Evolutionary conservation across 2,329 filamentous ascomycete species (phyloP), one percentile per base, ranked within the genome.

Genomic region (Calonectria fujianensis): DNA sequence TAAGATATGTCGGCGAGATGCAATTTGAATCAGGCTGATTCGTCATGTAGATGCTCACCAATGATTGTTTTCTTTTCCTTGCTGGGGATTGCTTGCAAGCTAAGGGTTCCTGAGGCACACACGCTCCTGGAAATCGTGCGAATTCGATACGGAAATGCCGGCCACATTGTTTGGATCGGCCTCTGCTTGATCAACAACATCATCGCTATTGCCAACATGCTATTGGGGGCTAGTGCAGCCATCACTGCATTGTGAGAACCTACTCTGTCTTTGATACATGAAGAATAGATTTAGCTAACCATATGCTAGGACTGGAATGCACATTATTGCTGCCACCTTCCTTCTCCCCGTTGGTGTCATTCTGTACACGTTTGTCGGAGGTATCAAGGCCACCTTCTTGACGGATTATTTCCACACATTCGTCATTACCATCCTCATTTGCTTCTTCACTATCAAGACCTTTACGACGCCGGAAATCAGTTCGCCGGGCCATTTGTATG

Each of bases 21-120:
- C 32, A 41, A 32, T 48, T 24, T 11, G 37, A 24, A n/a, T 39
- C 0, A 24, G 24, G 29, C 39, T 54, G 6, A 45, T 63, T 20
- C 18, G n/a, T n/a, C 4, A 18, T n/a, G 0, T 11, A 69, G 83
- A 2, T 89, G 88, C 65, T 89, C 87, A 13, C 88, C 89, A 0
- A 90, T 90, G 88, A 91, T 91, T 54, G 88, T 89, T 0, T 90
- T 91, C 79, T 90, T 91, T 64, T 85, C 89, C 0, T 75, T 90
- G 0, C 80, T 90, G 1, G 88, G 88, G 0, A 89, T 90, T 14
- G 87, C 86, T 0, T 89, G 87, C 81, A 91, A 91, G 72, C 79
- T 87, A 35, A 87, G 89, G 37, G 87, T 89, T 1, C 89, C 89
- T 0, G 86, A 90, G 69, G 90, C 89, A 0, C 89, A 91, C 73